These are phyloP conservation scores for Geranium incanum DNA, from an alignment of 441 rosid genomes.

Conservation along the genomic window DNA sequence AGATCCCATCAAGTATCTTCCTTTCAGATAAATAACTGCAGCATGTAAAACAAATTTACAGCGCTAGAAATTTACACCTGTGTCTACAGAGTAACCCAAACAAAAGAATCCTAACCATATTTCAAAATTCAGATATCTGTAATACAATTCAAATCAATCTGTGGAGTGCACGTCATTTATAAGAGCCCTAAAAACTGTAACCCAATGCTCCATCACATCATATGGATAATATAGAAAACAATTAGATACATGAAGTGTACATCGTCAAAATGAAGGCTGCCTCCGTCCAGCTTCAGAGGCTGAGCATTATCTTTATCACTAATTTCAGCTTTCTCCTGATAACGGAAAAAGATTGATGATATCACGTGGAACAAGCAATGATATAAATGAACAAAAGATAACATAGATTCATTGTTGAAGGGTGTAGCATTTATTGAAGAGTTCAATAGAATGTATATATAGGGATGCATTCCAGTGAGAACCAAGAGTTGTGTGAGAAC, in stretches of 20 bases:
- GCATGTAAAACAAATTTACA: constrained; percentile 19
- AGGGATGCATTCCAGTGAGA: too few species aligned
- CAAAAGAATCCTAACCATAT: background rate
- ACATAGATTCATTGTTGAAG: background rate
- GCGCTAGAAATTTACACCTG: constrained; percentile 14
- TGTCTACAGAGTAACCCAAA: constrained; percentile 22
- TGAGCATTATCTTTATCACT: constrained; percentile 49
- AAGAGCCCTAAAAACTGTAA: background rate
- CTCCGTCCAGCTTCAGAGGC: constrained; percentile 61
- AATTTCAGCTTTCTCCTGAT: constrained; percentile 75
- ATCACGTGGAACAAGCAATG: constrained; percentile 9
- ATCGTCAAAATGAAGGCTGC: constrained; percentile 66
- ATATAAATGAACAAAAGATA: background rate
- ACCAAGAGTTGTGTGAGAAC: too few species aligned
- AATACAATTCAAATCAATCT: background rate
- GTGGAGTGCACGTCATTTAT: background rate
- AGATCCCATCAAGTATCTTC: constrained; percentile 79
- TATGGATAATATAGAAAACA: constrained; percentile 15
- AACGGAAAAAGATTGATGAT: constrained; percentile 17
- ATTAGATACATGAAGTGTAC: constrained; percentile 71
- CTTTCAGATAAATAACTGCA: constrained; percentile 69
- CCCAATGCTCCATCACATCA: constrained; percentile 8
- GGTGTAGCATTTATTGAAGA: background rate
- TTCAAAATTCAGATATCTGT: background rate
- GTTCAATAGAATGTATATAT: background rate